phyloP scores from a whole-genome alignment of 768 basidiomycete genomes.

The Podaxis sp. region DNA sequence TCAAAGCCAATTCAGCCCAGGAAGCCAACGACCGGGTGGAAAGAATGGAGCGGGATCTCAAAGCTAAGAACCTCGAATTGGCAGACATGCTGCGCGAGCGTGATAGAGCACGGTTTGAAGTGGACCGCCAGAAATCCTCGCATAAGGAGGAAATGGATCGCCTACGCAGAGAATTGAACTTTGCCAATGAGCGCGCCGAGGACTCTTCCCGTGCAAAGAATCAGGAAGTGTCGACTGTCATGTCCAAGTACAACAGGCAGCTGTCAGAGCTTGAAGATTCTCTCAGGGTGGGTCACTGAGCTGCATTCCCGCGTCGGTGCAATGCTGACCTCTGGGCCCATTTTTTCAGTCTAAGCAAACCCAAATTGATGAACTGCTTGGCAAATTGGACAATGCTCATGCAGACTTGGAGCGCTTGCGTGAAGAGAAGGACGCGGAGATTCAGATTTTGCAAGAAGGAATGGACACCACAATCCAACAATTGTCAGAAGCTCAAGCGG shows the following conservation, averaged over 20 bases:
- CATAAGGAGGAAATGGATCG: constrained; percentile 97
- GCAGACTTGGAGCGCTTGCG: constrained; percentile 78
- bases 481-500: constrained; percentile 84
- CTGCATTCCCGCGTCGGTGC: neutral
- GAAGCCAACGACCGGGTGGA: constrained; percentile 99
- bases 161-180: constrained; percentile 85
- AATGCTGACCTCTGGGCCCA: constrained; percentile 10
- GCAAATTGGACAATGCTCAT: constrained; percentile 72
- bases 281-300: constrained; percentile 60
- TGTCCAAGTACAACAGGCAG: constrained; percentile 95
- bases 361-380: constrained; percentile 91
- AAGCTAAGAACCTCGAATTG: constrained; percentile 96
- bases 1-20: constrained; percentile 97
- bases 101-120: constrained; percentile 92
- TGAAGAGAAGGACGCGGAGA: constrained; percentile 98
- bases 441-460: constrained; percentile 91
- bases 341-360: constrained; percentile 81
- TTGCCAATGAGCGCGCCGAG: constrained; percentile 97
- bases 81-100: constrained; percentile 99
- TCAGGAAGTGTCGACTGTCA: constrained; percentile 84
- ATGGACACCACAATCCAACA: constrained; percentile 92
- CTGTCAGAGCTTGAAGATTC: constrained; percentile 96
- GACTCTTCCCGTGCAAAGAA: constrained; percentile 90
- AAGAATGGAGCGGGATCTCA: constrained; percentile 96
- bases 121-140: constrained; percentile 89